Conservation (phyloP, 2,329 filamentous ascomycete species). For the Aspergillus fijiensis region DNA sequence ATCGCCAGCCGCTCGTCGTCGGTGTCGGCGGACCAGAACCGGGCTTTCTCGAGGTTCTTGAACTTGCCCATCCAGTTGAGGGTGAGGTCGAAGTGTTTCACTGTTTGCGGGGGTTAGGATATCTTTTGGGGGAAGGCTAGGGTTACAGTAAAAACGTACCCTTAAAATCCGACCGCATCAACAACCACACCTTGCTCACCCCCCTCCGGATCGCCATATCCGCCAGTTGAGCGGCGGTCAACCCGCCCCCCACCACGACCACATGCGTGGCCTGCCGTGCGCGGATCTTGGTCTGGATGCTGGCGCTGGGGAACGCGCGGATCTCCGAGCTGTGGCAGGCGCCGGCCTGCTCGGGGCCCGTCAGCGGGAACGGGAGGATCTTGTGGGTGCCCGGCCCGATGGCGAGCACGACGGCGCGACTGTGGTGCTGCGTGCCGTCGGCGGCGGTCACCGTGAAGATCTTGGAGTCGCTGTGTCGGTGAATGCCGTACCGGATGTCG, state of each 20-base stretch:
- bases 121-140: too few relatives aligned
- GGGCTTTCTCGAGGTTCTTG: constrained; percentile 72
- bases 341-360: constrained; percentile 46
- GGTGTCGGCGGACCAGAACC: constrained; percentile 73
- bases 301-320: constrained; percentile 55
- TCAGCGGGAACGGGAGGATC: constrained; percentile 42
- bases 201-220: constrained; percentile 66
- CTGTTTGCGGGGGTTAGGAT: constrained; percentile 18
- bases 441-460: constrained; percentile 66
- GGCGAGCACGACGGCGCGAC: constrained; percentile 66
- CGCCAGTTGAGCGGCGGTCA: constrained; percentile 72
- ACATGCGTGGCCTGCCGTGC: constrained; percentile 57
- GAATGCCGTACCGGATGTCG: constrained; percentile 60
- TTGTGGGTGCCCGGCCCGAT: constrained; percentile 68
- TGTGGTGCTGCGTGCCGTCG: constrained; percentile 53
- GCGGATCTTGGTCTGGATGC: constrained; percentile 56
- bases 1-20: constrained; percentile 68
- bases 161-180: constrained; percentile 60
- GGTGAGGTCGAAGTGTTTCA: constrained; percentile 77
- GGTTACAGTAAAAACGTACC: constrained; percentile 32
- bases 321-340: constrained; percentile 67
- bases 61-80: constrained; percentile 81
- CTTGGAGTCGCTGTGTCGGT: constrained; percentile 34
- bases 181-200: constrained; percentile 66
- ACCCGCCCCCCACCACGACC: constrained; percentile 70